Conservation (phyloP, 108 stramenopile genomes). For the Bacterosira constricta region DNA sequence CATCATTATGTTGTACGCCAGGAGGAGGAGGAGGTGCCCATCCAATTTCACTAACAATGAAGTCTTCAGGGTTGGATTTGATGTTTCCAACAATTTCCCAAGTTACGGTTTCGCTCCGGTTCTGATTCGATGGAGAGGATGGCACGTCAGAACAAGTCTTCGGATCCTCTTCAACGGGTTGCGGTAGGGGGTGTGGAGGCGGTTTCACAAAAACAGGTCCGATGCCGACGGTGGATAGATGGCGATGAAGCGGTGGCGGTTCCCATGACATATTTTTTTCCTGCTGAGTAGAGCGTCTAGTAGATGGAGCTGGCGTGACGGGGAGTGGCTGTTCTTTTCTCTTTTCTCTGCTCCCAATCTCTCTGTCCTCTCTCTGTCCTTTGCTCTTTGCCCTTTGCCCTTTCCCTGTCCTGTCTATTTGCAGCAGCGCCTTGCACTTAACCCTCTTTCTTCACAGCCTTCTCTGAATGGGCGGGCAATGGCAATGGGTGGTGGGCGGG, state of each 20-base stretch:
- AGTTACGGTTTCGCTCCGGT: conserved; percentile 18
- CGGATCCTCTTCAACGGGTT: not conserved
- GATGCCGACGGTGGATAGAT: conserved; percentile 76
- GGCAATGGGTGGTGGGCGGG: too few species aligned
- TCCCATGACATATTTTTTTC: conserved; percentile 2
- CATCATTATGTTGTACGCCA: not conserved
- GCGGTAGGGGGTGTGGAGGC: conserved; percentile 46
- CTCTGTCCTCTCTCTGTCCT: too few species aligned
- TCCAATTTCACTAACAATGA: conserved; percentile 81
- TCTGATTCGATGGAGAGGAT: not conserved
- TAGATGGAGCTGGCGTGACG: too few species aligned
- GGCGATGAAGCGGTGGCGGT: conserved; percentile 26
- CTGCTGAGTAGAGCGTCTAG: too few species aligned
- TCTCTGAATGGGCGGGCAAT: too few species aligned
- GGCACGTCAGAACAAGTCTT: not conserved
- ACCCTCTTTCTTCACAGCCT: too few species aligned
- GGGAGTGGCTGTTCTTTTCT: too few species aligned
- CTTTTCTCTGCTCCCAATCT: too few species aligned
- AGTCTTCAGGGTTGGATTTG: conserved; percentile 76
- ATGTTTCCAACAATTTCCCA: conserved; percentile 75
- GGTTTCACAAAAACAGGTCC: conserved; percentile 62
- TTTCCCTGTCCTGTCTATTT: too few species aligned
- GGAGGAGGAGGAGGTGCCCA: conserved; percentile 6
- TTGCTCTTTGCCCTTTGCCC: too few species aligned
- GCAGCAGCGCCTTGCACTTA: too few species aligned